phyloP scores from a whole-genome alignment of 1,284 basidiomycete genomes.

The Puccinia coronata region DNA sequence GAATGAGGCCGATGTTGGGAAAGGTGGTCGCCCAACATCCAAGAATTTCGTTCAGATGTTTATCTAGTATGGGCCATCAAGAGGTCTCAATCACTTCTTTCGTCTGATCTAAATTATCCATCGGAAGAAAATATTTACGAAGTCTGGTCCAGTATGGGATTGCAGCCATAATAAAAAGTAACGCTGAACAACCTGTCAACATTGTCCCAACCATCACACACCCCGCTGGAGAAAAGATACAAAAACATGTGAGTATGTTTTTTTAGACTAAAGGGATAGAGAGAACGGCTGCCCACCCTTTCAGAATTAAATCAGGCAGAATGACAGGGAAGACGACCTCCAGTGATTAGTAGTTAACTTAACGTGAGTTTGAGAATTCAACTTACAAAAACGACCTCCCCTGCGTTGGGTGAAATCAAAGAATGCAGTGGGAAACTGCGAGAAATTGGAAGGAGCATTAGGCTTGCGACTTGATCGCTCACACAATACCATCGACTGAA shows the following conservation, averaged over 20 bases:
- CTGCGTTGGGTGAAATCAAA: constrained; percentile 29
- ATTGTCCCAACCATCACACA: constrained; percentile 22
- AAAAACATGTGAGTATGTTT: not conserved
- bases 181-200: constrained; percentile 22
- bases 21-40: constrained; percentile 46
- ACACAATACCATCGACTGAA: not conserved
- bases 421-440: constrained; percentile 24
- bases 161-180: constrained; percentile 31
- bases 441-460: not conserved
- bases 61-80: constrained; percentile 1
- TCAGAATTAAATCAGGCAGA: no score
- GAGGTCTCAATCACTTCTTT: not conserved
- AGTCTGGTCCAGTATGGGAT: constrained; percentile 41
- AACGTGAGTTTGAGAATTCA: not conserved
- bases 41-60: constrained; percentile 38
- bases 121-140: not conserved
- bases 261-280: no score
- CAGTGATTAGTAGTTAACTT: not conserved
- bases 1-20: constrained; percentile 27
- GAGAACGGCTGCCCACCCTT: constrained; percentile 5
- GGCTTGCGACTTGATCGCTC: no score
- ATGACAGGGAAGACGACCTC: not conserved
- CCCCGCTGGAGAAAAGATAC: not conserved
- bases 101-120: not conserved
- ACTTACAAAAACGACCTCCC: constrained; percentile 29